Percentiles rank a stretch among this genome's conserved stretches.
Evolutionary conservation across 2,329 filamentous ascomycete genomes (phyloP).

Genomic region (Juglanconis oblonga): DNA sequence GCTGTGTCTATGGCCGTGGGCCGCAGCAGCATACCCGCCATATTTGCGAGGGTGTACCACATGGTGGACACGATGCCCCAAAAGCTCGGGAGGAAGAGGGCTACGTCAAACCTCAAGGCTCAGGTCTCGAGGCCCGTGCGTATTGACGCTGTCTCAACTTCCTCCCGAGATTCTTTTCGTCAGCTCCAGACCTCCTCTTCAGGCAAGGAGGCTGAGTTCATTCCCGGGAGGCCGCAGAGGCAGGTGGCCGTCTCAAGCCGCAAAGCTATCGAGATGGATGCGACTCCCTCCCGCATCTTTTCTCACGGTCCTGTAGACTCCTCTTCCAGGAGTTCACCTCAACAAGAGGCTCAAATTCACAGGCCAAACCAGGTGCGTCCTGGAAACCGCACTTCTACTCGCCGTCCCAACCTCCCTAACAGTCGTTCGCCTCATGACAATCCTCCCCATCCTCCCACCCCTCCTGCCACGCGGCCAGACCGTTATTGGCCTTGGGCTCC

Average conservation of each 20-base stretch:
- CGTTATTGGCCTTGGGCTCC: not conserved
- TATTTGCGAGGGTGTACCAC: not conserved
- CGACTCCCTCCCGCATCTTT: not conserved
- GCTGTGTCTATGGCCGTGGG: not conserved
- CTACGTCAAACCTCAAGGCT: not conserved
- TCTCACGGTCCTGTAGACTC: not conserved
- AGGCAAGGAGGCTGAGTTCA: not conserved
- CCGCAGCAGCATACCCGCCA: not conserved
- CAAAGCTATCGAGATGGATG: not conserved
- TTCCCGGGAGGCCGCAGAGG: not conserved
- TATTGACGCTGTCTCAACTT: not conserved
- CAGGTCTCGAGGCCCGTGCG: not conserved
- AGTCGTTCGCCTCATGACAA: not conserved
- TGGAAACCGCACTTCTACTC: not conserved
- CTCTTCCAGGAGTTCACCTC: no score
- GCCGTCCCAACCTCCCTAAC: not conserved
- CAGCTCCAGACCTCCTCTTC: not conserved
- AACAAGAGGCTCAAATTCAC: not conserved
- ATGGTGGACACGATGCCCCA: not conserved
- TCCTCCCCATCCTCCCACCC: no score
- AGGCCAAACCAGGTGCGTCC: not conserved
- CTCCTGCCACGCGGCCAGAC: not conserved
- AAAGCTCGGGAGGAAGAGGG: slow-evolving; percentile 1
- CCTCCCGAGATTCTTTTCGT: not conserved
- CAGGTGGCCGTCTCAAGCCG: not conserved